These are phyloP conservation scores for Magnolia changhungtana DNA, from an alignment of 164 flowering plant species.

Conservation along the genomic window DNA sequence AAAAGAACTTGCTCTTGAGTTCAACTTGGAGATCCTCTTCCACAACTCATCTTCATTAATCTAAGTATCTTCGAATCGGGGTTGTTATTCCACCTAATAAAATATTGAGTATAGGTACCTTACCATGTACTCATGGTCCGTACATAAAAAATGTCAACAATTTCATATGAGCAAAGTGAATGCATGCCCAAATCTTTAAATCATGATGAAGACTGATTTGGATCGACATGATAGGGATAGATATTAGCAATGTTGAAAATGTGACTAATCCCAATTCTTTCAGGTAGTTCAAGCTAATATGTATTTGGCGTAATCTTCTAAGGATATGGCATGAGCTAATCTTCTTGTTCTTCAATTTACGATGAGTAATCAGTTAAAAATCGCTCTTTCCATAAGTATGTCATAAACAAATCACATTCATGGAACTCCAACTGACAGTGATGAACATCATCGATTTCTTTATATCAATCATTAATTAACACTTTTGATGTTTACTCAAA, in stretches of 20 bases:
- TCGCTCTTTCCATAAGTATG: not conserved
- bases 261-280: slow-evolving; percentile 2
- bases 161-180: not conserved
- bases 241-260: slow-evolving; percentile 1
- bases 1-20: slow-evolving; percentile 3
- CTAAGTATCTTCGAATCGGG: not conserved
- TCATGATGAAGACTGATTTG: not conserved
- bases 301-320: slow-evolving; percentile 1
- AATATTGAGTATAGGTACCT: not conserved
- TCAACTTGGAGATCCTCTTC: not conserved
- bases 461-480: too few species aligned
- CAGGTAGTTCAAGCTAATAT: not conserved
- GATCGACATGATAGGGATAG: slow-evolving; percentile 1
- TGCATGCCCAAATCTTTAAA: not conserved
- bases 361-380: not conserved
- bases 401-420: slow-evolving; percentile 8
- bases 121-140: not conserved
- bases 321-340: not conserved
- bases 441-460: not conserved
- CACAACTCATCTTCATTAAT: not conserved
- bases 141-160: too few species aligned
- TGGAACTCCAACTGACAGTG: not conserved
- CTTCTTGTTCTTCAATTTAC: slow-evolving; percentile 1
- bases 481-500: too few species aligned
- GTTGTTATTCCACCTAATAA: not conserved